phyloP scores from a whole-genome alignment of 1,284 basidiomycete species.

The Polyporus tsugae region DNA sequence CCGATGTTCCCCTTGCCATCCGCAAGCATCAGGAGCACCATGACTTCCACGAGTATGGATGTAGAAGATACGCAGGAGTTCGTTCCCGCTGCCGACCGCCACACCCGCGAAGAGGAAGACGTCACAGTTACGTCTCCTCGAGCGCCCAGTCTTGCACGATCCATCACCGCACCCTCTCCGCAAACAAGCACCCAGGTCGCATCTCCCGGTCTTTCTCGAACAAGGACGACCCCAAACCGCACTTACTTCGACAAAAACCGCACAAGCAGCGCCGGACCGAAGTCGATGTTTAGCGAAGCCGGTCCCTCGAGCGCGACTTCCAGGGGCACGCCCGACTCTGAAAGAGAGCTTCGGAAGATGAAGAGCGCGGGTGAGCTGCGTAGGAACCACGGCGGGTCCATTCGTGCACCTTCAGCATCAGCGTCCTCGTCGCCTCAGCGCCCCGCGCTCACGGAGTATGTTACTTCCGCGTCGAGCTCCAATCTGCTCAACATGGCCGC shows the following conservation, averaged over 20 bases:
- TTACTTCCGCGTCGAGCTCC: constrained; percentile 68
- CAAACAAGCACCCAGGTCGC: constrained; percentile 35
- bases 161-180: constrained; percentile 54
- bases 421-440: constrained; percentile 48
- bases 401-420: constrained; percentile 34
- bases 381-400: constrained; percentile 44
- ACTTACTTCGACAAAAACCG: constrained; percentile 61
- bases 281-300: constrained; percentile 32
- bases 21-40: constrained; percentile 50
- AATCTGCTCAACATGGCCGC: constrained; percentile 57
- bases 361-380: constrained; percentile 86
- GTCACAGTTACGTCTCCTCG: constrained; percentile 70
- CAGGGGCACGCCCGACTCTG: constrained; percentile 41
- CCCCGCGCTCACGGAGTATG: constrained; percentile 57
- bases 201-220: constrained; percentile 63
- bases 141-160: constrained; percentile 55
- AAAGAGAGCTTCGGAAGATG: constrained; percentile 80
- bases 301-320: constrained; percentile 31
- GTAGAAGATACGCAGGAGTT: constrained; percentile 63
- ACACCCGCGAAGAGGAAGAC: constrained; percentile 64
- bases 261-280: constrained; percentile 36
- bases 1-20: constrained; percentile 64
- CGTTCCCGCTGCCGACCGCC: constrained; percentile 36
- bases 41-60: constrained; percentile 53
- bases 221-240: constrained; percentile 75